Conservation (phyloP, 1,284 basidiomycete genomes). For the Ceratorhiza oryzae-sativae region DNA sequence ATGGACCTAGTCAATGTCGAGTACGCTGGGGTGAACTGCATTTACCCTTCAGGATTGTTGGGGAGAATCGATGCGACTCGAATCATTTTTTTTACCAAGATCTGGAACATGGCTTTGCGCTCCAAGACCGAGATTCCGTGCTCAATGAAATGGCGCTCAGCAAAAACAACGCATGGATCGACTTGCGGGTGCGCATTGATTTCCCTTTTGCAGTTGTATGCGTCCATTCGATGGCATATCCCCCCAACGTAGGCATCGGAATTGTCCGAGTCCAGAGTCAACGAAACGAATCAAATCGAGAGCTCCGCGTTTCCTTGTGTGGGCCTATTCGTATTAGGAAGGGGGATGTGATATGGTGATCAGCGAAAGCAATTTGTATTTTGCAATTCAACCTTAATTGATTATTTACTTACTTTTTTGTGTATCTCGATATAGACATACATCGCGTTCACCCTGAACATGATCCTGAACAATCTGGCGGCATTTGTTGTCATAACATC, state of each 20-base stretch:
- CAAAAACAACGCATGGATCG: background rate
- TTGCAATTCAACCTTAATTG: background rate
- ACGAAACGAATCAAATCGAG: background rate
- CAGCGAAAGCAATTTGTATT: background rate
- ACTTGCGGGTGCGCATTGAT: background rate
- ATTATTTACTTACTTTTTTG: background rate
- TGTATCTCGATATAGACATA: background rate
- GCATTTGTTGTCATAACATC: background rate
- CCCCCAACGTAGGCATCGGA: background rate
- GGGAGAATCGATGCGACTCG: background rate
- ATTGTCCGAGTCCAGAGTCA: background rate
- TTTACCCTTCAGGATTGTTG: background rate
- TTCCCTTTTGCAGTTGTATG: background rate
- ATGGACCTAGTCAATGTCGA: background rate
- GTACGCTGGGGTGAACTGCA: background rate
- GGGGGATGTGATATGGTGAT: background rate
- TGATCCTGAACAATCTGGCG: background rate
- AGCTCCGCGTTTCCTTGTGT: background rate
- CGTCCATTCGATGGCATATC: background rate
- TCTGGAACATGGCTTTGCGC: conserved; percentile 1
- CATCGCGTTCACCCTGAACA: background rate
- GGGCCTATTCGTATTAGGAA: background rate
- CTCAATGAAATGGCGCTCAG: background rate
- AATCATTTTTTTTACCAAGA: background rate
- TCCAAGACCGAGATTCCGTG: background rate